Evolutionary conservation across 257 asterid genomes (phyloP), one percentile per base, ranked within the genome.

Genomic region (Rehmannia glutinosa): DNA sequence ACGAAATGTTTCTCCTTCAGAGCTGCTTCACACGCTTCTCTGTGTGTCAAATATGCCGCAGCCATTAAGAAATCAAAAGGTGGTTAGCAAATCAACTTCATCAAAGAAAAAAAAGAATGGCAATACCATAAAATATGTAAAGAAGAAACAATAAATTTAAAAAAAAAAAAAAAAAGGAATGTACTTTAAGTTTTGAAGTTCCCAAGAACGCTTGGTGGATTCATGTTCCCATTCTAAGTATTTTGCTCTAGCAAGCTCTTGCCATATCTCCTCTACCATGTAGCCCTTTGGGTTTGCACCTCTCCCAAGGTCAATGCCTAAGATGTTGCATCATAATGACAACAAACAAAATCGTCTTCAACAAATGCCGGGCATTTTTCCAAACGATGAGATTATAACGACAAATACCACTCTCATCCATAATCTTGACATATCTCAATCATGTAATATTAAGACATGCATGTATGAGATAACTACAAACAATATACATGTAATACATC

Each of bases 261-360:
- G 91, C 97, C 97, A 93, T 45, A 90, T 90, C 73, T 93, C 96
- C 77, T 90, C 97, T 59, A 90, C 91, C 97, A 90, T 86, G 77
- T 82, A 83, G 19, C 96, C 84, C 50, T 81, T 77, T 28, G 96
- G 91, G 53, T 81, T 60, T 20, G 87, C 88, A 54, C 81, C 88
- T 62, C 85, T 82, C 66, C 91, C 96, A 51, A 86, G 90, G 81
- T 93, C 84, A 88, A 74, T 15, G 99, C 96, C 99, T 90, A 70
- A 5, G 21, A 60, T 49, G 52, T 57, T 61, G 42, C 69, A 55
- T 24, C 64, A 64, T 17, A 46, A 46, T 16, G 66, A 68, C 32
- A 56, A 68, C 51, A 62, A 28, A 38, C 25, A 21, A 43, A 33
- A 46, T 50, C 68, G 39, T 33, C 59, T 70, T 46, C 50, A 54